Percentiles rank a stretch among this genome's conserved stretches.
Evolutionary conservation across 805 yeast genomes (phyloP).

Genomic region (Teunomyces cretensis): DNA sequence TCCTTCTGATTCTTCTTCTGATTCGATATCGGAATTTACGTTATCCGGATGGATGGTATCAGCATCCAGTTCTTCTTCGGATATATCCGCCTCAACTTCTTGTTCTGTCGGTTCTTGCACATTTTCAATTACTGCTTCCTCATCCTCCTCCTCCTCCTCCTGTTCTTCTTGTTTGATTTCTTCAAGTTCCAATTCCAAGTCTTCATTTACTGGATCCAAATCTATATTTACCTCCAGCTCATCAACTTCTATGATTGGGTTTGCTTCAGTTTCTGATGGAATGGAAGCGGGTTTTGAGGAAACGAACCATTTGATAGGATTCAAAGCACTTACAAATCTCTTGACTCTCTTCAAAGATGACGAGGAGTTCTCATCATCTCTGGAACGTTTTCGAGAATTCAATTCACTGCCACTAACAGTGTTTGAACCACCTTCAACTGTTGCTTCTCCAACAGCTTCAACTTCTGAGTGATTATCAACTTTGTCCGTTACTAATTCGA

Average conservation of each 20-base stretch:
- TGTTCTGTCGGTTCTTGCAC: neutral
- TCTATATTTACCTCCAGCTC: neutral
- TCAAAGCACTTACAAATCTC: neutral
- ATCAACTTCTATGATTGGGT: neutral
- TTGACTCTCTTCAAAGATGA: neutral
- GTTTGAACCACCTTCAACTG: neutral
- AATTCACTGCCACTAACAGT: neutral
- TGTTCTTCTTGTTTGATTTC: neutral
- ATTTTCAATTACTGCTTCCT: neutral
- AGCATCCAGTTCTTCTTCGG: conserved; percentile 2
- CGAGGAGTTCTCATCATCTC: neutral
- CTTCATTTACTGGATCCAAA: neutral
- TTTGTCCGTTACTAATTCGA: no score
- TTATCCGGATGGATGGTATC: neutral
- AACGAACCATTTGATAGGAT: neutral
- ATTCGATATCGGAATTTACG: neutral
- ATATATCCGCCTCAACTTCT: conserved; percentile 5
- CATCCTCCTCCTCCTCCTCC: conserved; percentile 1
- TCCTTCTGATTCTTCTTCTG: neutral
- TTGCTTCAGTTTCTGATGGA: neutral
- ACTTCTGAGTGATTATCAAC: neutral
- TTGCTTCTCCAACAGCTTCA: neutral
- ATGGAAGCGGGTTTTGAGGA: neutral
- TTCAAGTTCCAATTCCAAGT: neutral
- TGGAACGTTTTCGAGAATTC: neutral